Evolutionary conservation across 2,329 filamentous ascomycete genomes (phyloP), one percentile per base, ranked within the genome.

Genomic region (Neospermospora avenae): DNA sequence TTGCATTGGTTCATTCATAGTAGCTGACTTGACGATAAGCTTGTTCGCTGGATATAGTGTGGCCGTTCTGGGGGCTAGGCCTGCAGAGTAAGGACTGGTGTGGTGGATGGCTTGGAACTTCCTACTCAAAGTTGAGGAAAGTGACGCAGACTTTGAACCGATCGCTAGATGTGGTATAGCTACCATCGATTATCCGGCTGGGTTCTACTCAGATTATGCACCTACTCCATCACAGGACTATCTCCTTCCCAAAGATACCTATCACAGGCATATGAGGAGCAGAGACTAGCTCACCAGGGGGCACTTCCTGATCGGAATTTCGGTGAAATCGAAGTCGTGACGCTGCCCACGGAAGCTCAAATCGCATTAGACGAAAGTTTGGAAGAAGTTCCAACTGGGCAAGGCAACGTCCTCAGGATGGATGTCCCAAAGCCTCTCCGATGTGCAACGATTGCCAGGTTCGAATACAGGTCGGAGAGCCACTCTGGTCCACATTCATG

Each of bases 81-180:
- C 39, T 11, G 49, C 16, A 16, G 49, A 34, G n/a, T n/a, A n/a
- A n/a, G n/a, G n/a, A 28, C 34, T 53, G 2, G 49, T 41, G 14
- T 39, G n/a, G 18, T 53, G 34, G 49, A 53, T 53, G 49, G 49
- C 49, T 53, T 53, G 49, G 34, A 53, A 13, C 6, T 53, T 53
- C n/a, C 16, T 53, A 11, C 28, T 53, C 31, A 20, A 11, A 6
- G 1, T 41, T 25, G 31, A 53, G 18, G 49, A 53, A 34, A 53
- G 34, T n/a, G 34, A 53, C 39, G 49, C 39, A 28, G 34, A 39
- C 1, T 53, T 53, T 25, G 49, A 53, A 18, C 49, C 49, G n/a
- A 53, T 18, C 1, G 31, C 39, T 16, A 39, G 39, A 41, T 3
- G 37, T 10, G 24, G 34, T 6, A 7, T 41, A 5, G n/a, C 24